Evolutionary conservation across 1,284 basidiomycete genomes (phyloP), one percentile per base, ranked within the genome.

Genomic region (Fomitopsis betulina): DNA sequence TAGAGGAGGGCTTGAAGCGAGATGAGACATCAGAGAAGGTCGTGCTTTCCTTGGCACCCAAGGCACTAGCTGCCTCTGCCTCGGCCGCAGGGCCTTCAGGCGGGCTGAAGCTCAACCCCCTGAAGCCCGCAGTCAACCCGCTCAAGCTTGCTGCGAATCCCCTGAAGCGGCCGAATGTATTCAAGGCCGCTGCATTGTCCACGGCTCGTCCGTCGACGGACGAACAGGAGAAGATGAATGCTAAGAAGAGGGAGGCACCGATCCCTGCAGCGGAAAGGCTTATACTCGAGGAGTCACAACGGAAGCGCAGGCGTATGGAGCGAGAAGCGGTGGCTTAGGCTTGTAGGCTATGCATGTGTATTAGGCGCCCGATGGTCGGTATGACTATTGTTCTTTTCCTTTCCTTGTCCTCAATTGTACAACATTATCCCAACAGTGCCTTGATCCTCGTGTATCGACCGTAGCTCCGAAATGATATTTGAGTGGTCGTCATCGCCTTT

Each of bases 201-300:
- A 43, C 62, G 5, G 40, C 62, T 25, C 54, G 61, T 19, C 38
- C 62, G 23, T 27, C 61, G 1, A 38, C 63, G 8, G 64, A 62
- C 6, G 64, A 66, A 25, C 61, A 60, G 21, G 63, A 62, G 40
- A 66, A 64, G 57, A 57, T 35, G 9, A 60, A 58, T 32, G 66
- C 65, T 35, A 82, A 76, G 77, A 86, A 86, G 72, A 76, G 82
- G 3, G 82, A 81, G 27, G 71, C 78, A 35, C 77, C 84, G 32
- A 84, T 93, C 81, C 85, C 86, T 62, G 91, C 89, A 21, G 89
- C 91, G n/a, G 94, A 96, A 73, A 79, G 83, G 61, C 74, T 96
- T 58, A 94, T 96, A 60, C 68, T 86, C 58, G 94, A 96, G 73
- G 94, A 96, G 53, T 89, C 91, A 73, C 91, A 93, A 70, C 79